Evolutionary conservation across 2,329 filamentous ascomycete species (phyloP).

Genomic region (Paramyrothecium roridum): DNA sequence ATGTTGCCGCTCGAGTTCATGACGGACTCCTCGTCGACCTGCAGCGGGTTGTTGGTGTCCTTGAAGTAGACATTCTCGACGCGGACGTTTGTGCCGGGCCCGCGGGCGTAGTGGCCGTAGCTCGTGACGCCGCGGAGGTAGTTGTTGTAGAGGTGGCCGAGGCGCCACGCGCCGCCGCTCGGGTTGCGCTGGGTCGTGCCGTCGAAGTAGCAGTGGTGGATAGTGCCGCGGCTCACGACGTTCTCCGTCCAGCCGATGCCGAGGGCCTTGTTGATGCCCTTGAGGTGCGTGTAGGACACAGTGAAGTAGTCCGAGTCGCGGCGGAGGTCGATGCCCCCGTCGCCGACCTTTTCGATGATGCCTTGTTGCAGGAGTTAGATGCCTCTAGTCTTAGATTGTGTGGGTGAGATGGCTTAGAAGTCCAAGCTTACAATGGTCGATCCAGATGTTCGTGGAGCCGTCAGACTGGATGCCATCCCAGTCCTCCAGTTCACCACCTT

Average conservation of each 20-base stretch:
- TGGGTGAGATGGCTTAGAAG: too few species aligned
- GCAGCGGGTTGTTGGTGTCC: slow-evolving; percentile 10
- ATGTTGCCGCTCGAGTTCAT: slow-evolving; percentile 10
- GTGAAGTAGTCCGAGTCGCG: slow-evolving; percentile 12
- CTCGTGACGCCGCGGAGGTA: slow-evolving; percentile 11
- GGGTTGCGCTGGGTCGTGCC: slow-evolving; percentile 14
- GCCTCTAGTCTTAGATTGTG: not conserved
- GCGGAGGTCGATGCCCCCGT: slow-evolving; percentile 13
- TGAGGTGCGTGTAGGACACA: slow-evolving; percentile 12
- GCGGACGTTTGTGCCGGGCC: slow-evolving; percentile 9
- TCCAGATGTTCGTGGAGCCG: slow-evolving; percentile 12
- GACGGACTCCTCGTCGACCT: slow-evolving; percentile 8
- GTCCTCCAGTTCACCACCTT: slow-evolving; percentile 10
- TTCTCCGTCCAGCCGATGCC: slow-evolving; percentile 17
- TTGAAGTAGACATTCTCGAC: slow-evolving; percentile 15
- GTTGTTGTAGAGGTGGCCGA: slow-evolving; percentile 17
- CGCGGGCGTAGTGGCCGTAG: slow-evolving; percentile 15
- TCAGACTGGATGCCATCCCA: slow-evolving; percentile 12
- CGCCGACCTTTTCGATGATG: slow-evolving; percentile 11
- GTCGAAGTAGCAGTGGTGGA: slow-evolving; percentile 16
- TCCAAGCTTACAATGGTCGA: slow-evolving; percentile 8
- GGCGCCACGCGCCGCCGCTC: slow-evolving; percentile 11
- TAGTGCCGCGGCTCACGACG: slow-evolving; percentile 10
- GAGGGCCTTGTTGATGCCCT: slow-evolving; percentile 13
- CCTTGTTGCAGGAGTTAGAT: not conserved